Conservation (phyloP, 2,329 filamentous ascomycete genomes). For the Pseudopithomyces maydicus region DNA sequence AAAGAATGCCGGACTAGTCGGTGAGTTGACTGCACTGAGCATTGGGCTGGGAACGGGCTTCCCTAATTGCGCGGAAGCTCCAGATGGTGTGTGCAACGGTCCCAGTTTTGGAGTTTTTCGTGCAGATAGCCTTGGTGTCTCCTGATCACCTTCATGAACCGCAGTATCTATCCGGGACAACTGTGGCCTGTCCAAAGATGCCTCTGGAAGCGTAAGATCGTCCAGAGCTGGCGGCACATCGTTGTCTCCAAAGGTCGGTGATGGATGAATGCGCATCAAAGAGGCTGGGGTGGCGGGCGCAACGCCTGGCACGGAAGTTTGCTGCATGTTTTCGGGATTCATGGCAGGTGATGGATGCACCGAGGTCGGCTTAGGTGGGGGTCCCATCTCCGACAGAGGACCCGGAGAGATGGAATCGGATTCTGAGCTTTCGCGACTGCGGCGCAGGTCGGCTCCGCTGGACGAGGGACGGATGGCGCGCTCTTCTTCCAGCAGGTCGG, state of each 20-base stretch:
- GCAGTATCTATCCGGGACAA: slow-evolving; percentile 58
- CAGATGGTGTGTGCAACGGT: slow-evolving; percentile 57
- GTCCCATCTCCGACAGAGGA: slow-evolving; percentile 57
- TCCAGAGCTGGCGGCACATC: slow-evolving; percentile 53
- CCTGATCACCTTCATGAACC: slow-evolving; percentile 52
- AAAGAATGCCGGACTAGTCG: slow-evolving; percentile 48
- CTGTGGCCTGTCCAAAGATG: slow-evolving; percentile 56
- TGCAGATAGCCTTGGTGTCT: slow-evolving; percentile 67
- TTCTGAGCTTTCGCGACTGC: slow-evolving; percentile 48
- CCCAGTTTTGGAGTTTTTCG: slow-evolving; percentile 69
- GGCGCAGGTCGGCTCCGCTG: slow-evolving; percentile 27
- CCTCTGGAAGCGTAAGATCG: slow-evolving; percentile 74
- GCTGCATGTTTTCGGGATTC: slow-evolving; percentile 48
- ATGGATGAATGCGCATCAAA: slow-evolving; percentile 66
- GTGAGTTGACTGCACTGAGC: slow-evolving; percentile 58
- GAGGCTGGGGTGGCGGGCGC: slow-evolving; percentile 78
- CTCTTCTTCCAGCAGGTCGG: slow-evolving; percentile 46
- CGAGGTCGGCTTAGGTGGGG: slow-evolving; percentile 69
- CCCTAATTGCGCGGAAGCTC: slow-evolving; percentile 28
- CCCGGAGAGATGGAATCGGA: slow-evolving; percentile 58
- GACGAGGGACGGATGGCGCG: slow-evolving; percentile 30
- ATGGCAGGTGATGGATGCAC: slow-evolving; percentile 72
- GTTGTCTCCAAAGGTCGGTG: slow-evolving; percentile 35
- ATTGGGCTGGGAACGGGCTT: slow-evolving; percentile 60
- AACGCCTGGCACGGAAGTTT: slow-evolving; percentile 29